A percentile compares a stretch with the other conserved stretches of the same genome.
These are phyloP conservation scores for Acacia concinna DNA, from an alignment of 331 rosid genomes.

Conservation along the genomic window DNA sequence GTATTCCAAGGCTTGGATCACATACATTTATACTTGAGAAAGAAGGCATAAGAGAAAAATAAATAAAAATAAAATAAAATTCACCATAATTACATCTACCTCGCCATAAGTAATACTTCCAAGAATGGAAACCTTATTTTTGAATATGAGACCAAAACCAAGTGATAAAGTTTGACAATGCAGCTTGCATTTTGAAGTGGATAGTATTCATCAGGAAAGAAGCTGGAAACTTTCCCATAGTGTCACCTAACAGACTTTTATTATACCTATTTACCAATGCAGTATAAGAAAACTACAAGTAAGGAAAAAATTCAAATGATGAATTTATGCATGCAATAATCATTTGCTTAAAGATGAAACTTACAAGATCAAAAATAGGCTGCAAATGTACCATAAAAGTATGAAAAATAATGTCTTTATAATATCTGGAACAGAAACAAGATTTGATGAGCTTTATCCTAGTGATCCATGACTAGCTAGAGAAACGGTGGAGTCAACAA, in stretches of 20 bases:
- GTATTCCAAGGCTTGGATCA: neutral
- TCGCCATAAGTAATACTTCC: slow-evolving; percentile 82
- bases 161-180: slow-evolving; percentile 68
- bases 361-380: slow-evolving; percentile 95
- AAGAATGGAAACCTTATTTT: slow-evolving; percentile 67
- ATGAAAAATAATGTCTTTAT: slow-evolving; percentile 82
- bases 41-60: neutral
- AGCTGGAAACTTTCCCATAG: slow-evolving; percentile 95
- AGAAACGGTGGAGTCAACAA: slow-evolving; percentile 36
- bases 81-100: slow-evolving; percentile 50
- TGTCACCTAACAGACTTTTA: slow-evolving; percentile 84
- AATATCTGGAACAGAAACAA: slow-evolving; percentile 39
- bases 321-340: slow-evolving; percentile 15
- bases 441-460: slow-evolving; percentile 37
- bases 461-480: slow-evolving; percentile 36
- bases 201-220: slow-evolving; percentile 88
- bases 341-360: slow-evolving; percentile 44
- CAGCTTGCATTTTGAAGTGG: slow-evolving; percentile 98
- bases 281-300: slow-evolving; percentile 28
- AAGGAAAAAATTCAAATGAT: too few species aligned
- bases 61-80: neutral
- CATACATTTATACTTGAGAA: neutral
- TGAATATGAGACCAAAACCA: slow-evolving; percentile 87
- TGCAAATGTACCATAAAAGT: slow-evolving; percentile 87
- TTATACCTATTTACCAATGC: slow-evolving; percentile 67